Conservation (phyloP, 169 alveolate genomes). For the Amoebophrya sp. region DNA sequence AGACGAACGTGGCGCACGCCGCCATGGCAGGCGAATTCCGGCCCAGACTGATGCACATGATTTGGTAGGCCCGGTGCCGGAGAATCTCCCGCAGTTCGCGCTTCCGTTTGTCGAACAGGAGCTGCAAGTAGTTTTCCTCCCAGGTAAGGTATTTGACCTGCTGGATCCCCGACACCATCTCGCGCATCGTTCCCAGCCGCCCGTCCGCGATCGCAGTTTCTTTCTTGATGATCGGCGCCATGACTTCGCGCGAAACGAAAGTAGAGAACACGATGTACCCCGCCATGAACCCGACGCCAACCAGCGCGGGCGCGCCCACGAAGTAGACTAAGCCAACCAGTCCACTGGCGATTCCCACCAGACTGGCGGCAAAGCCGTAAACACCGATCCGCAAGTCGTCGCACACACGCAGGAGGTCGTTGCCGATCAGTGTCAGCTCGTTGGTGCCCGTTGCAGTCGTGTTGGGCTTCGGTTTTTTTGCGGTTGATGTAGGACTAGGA, state of each 20-base stretch:
- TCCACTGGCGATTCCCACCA: background rate
- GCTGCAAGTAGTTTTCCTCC: background rate
- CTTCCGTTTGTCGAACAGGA: background rate
- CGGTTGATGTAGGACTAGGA: too few relatives aligned
- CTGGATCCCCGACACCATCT: background rate
- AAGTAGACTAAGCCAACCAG: background rate
- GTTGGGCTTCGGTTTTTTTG: background rate
- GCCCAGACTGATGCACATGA: background rate
- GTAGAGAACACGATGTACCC: background rate
- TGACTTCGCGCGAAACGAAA: background rate
- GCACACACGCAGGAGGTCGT: background rate
- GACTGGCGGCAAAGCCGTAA: background rate
- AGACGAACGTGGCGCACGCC: background rate
- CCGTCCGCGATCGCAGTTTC: background rate
- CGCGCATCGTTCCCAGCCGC: background rate
- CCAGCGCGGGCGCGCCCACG: background rate
- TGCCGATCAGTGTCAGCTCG: background rate
- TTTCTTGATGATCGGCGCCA: background rate
- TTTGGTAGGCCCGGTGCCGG: background rate
- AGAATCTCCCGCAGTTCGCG: background rate
- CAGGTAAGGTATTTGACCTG: background rate
- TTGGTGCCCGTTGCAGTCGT: background rate
- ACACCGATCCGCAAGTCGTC: background rate
- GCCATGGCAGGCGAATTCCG: background rate
- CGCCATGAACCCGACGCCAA: background rate